Evolutionary conservation across 345 rosid genomes (phyloP).

Genomic region (Ceriops decandra): DNA sequence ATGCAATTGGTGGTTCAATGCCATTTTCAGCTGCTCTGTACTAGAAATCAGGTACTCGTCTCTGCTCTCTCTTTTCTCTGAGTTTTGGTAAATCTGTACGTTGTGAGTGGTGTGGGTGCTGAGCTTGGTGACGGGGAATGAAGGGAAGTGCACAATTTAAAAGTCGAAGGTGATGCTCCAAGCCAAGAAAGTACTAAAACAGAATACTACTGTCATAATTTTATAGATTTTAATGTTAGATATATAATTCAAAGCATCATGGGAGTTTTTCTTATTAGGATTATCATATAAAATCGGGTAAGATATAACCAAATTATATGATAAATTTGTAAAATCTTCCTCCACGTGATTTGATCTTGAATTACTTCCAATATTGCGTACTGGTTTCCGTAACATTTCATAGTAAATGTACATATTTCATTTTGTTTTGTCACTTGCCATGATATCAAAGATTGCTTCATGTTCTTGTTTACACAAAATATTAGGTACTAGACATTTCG

Average conservation of each 20-base stretch:
- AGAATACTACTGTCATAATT: constrained; percentile 13
- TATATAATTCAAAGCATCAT: constrained; percentile 26
- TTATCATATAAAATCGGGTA: not conserved
- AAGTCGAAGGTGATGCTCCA: constrained; percentile 15
- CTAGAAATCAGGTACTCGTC: not conserved
- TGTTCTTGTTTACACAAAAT: too few species aligned
- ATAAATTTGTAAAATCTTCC: too few species aligned
- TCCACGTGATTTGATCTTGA: too few species aligned
- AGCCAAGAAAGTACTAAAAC: constrained; percentile 2
- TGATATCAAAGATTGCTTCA: too few species aligned
- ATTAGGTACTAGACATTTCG: too few species aligned
- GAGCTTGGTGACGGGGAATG: constrained; percentile 16
- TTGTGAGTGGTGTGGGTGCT: not conserved
- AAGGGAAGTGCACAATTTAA: constrained; percentile 30
- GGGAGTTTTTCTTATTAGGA: too few species aligned
- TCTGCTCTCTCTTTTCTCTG: constrained; percentile 9
- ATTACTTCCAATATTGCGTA: too few species aligned
- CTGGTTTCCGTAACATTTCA: too few species aligned
- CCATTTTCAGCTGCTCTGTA: constrained; percentile 36
- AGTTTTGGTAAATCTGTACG: not conserved
- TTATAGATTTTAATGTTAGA: constrained; percentile 20
- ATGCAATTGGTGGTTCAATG: constrained; percentile 32
- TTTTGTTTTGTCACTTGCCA: too few species aligned
- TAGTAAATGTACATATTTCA: too few species aligned
- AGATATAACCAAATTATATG: too few species aligned